A percentile compares a stretch with the other conserved stretches of the same genome.
These are phyloP conservation scores for Fagopyrum tataricum DNA, from an alignment of 148 eudicot species.

Conservation along the genomic window DNA sequence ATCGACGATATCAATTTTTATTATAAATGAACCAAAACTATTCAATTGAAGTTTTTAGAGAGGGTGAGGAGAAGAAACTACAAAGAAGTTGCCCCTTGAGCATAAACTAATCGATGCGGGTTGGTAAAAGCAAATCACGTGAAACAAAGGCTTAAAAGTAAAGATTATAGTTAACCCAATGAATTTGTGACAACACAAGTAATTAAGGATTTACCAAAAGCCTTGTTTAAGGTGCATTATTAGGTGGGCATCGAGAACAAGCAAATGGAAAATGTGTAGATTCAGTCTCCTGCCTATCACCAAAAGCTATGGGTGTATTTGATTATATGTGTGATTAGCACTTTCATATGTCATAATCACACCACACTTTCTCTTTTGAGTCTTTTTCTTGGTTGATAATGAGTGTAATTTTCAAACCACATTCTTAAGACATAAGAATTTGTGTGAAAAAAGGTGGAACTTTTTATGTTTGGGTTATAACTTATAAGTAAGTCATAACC, in stretches of 20 bases:
- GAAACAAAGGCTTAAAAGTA: not conserved
- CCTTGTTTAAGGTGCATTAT: not conserved
- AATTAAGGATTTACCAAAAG: not conserved
- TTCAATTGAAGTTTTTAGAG: not conserved
- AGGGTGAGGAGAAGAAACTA: not conserved
- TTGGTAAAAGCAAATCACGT: not conserved
- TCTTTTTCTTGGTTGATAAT: slow-evolving; percentile 6
- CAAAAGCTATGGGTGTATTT: not conserved
- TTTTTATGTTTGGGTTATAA: not conserved
- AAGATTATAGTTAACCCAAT: not conserved
- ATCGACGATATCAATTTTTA: too few species aligned
- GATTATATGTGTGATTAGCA: not conserved
- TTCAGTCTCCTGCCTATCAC: not conserved
- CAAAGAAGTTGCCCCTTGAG: not conserved
- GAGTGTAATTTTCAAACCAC: not conserved
- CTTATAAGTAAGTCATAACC: not conserved
- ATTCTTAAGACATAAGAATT: slow-evolving; percentile 10
- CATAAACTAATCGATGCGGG: not conserved
- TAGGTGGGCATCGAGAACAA: not conserved
- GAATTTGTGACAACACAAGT: not conserved
- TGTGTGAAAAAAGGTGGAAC: not conserved
- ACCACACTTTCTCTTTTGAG: not conserved
- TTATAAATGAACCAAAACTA: too few species aligned
- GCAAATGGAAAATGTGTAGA: not conserved
- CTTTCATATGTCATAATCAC: slow-evolving; percentile 6